Evolutionary conservation across 2,329 filamentous ascomycete species (phyloP).

Genomic region (Cordyceps javanica): DNA sequence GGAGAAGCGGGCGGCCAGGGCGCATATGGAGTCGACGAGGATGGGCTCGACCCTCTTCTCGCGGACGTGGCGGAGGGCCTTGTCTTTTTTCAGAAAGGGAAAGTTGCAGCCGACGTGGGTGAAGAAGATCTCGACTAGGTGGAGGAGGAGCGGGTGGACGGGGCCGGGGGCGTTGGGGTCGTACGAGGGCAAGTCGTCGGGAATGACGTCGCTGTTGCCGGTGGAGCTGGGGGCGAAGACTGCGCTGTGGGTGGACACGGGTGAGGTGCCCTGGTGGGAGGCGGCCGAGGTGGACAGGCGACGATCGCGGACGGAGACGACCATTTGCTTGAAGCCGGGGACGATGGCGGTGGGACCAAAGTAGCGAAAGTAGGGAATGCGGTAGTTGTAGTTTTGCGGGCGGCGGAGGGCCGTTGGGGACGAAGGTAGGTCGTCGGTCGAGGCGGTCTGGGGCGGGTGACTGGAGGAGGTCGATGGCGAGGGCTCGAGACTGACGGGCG

Average conservation of each 20-base stretch:
- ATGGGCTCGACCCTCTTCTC: slow-evolving; percentile 80
- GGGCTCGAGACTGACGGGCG: not conserved
- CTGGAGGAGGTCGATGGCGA: slow-evolving; percentile 4
- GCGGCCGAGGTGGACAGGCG: slow-evolving; percentile 49
- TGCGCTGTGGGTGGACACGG: slow-evolving; percentile 34
- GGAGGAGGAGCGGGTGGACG: slow-evolving; percentile 68
- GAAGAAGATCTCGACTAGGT: slow-evolving; percentile 77
- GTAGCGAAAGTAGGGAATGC: slow-evolving; percentile 84
- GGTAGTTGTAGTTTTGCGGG: slow-evolving; percentile 43
- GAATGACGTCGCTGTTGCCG: slow-evolving; percentile 36
- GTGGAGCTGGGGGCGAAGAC: slow-evolving; percentile 33
- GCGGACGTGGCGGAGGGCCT: slow-evolving; percentile 68
- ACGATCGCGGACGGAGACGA: slow-evolving; percentile 65
- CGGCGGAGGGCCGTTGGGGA: slow-evolving; percentile 42
- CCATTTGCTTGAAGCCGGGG: slow-evolving; percentile 89
- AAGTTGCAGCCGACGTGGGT: slow-evolving; percentile 77
- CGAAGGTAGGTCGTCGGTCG: slow-evolving; percentile 22
- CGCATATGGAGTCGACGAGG: slow-evolving; percentile 79
- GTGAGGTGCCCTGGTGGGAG: slow-evolving; percentile 50
- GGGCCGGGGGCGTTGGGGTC: slow-evolving; percentile 64
- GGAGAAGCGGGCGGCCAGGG: slow-evolving; percentile 75
- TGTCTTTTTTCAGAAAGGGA: slow-evolving; percentile 68
- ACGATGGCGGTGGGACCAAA: slow-evolving; percentile 89
- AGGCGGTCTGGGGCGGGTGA: slow-evolving; percentile 4
- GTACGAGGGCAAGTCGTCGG: slow-evolving; percentile 64